These are phyloP conservation scores for Heliosperma pusillum DNA, from an alignment of 148 eudicot species.

Conservation along the genomic window DNA sequence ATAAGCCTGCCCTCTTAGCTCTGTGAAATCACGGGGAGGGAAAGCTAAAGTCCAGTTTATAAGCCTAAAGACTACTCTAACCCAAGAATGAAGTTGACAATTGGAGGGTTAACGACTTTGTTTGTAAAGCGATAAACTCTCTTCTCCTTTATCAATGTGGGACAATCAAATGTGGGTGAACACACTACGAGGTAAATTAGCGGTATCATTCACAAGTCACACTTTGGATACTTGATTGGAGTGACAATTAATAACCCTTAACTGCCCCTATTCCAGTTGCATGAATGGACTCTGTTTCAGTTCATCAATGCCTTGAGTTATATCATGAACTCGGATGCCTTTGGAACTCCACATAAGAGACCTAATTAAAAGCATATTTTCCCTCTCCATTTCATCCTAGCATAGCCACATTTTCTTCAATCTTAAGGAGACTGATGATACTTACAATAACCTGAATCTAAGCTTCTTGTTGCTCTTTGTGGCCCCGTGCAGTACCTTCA, in stretches of 20 bases:
- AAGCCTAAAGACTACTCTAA: background rate
- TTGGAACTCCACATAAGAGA: background rate
- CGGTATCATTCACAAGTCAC: background rate
- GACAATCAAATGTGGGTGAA: background rate
- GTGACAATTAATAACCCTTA: too few relatives aligned
- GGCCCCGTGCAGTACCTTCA: background rate
- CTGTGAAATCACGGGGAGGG: background rate
- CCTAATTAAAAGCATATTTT: background rate
- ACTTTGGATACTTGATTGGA: background rate
- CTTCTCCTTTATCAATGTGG: background rate
- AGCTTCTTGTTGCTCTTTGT: background rate
- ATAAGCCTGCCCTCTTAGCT: background rate
- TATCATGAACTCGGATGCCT: background rate
- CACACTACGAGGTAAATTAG: background rate
- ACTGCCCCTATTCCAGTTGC: background rate
- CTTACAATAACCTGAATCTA: background rate
- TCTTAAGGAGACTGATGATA: background rate
- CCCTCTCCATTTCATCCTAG: background rate
- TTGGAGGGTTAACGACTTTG: background rate
- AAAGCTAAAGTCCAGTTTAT: background rate
- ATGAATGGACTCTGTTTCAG: background rate
- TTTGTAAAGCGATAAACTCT: background rate
- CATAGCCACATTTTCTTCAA: background rate
- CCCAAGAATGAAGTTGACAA: background rate
- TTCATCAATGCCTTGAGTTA: too few relatives aligned